A percentile compares a stretch with the other conserved stretches of the same genome.
Evolutionary conservation across 495 filamentous ascomycete species (phyloP).

Genomic region (Trichocladium uniseriatum): DNA sequence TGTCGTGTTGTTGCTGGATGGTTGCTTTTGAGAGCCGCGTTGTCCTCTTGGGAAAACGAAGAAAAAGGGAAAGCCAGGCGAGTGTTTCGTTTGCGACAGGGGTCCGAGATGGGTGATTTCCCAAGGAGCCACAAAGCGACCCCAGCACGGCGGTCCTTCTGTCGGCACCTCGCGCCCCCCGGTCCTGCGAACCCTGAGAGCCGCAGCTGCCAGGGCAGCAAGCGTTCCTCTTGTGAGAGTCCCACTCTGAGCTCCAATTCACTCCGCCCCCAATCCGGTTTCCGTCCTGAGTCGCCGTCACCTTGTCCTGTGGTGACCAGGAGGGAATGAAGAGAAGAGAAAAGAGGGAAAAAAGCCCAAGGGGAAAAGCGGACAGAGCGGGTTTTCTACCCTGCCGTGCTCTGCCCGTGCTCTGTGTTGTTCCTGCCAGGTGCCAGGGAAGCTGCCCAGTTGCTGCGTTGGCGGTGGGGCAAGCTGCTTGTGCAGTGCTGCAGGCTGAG

Average conservation of each 20-base stretch:
- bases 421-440: not conserved
- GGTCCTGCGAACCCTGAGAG: too few relatives aligned
- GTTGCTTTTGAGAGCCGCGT: not conserved
- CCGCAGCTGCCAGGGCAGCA: not conserved
- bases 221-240: slow-evolving; percentile 4
- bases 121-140: slow-evolving; percentile 9
- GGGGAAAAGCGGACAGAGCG: not conserved
- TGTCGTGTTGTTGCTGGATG: not conserved
- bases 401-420: not conserved
- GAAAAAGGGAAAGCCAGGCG: not conserved
- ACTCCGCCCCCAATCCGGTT: slow-evolving; percentile 1
- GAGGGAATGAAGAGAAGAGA: not conserved
- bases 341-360: too few relatives aligned
- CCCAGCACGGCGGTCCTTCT: slow-evolving; percentile 2
- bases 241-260: not conserved
- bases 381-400: slow-evolving; percentile 6
- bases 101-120: slow-evolving; percentile 12
- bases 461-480: slow-evolving; percentile 20
- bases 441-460: slow-evolving; percentile 18
- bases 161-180: too few relatives aligned
- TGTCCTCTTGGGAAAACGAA: too few relatives aligned
- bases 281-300: not conserved
- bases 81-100: slow-evolving; percentile 11
- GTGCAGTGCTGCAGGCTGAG: slow-evolving; percentile 2
- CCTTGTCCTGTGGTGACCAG: not conserved